Evolutionary conservation across 202 grass and related monocot species (phyloP).

Genomic region (Eragrostis tef): DNA sequence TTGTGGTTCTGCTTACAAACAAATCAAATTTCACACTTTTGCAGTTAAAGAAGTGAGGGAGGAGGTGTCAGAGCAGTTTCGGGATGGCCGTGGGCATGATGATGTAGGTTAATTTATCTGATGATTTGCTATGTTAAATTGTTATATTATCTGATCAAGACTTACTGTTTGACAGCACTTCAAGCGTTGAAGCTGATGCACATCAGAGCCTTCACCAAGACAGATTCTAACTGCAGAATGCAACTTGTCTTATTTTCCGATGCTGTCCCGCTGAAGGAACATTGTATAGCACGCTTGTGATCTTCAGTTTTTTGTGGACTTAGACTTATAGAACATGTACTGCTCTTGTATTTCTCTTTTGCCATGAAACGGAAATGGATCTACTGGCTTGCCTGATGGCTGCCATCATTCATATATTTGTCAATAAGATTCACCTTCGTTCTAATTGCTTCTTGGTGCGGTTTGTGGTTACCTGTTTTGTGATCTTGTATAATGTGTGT

Average conservation of each 20-base stretch:
- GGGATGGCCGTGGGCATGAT: slow-evolving; percentile 44
- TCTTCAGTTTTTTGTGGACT: slow-evolving; percentile 2
- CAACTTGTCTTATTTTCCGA: not conserved
- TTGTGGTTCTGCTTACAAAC: not conserved
- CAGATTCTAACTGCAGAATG: not conserved
- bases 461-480: not conserved
- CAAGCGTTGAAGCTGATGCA: slow-evolving; percentile 34
- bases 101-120: slow-evolving; percentile 40
- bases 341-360: not conserved
- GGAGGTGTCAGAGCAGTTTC: slow-evolving; percentile 61
- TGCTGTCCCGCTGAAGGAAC: not conserved
- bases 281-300: slow-evolving; percentile 12
- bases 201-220: not conserved
- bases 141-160: slow-evolving; percentile 12
- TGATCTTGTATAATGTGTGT: not conserved
- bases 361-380: not conserved
- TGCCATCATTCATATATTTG: not conserved
- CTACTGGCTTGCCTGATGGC: not conserved
- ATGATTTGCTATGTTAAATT: not conserved
- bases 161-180: slow-evolving; percentile 50
- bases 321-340: not conserved
- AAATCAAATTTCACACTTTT: not conserved
- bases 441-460: not conserved
- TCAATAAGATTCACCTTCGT: not conserved
- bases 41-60: slow-evolving; percentile 61